These are phyloP conservation scores for Vitis vinifera DNA, from an alignment of 164 flowering plant genomes.

Conservation along the genomic window DNA sequence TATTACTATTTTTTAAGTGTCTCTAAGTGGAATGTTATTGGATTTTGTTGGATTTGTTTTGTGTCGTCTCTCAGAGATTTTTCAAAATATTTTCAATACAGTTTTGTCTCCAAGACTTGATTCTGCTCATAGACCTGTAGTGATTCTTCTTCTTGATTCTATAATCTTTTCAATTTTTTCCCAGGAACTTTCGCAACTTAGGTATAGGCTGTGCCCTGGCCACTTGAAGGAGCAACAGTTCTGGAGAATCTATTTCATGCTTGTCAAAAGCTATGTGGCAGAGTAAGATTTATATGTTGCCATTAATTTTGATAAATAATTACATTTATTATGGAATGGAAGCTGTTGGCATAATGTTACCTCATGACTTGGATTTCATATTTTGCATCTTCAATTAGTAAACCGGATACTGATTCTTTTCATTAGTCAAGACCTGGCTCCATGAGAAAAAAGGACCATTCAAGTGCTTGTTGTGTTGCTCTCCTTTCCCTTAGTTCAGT, in stretches of 20 bases:
- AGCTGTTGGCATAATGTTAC: too few species aligned
- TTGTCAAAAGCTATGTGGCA: conserved; percentile 52
- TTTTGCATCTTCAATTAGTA: too few species aligned
- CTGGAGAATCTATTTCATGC: conserved; percentile 79
- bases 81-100: neutral
- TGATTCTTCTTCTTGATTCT: neutral
- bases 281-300: conserved; percentile 46
- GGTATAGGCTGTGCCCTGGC: conserved; percentile 76
- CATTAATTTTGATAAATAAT: too few species aligned
- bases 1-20: too few species aligned
- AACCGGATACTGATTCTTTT: too few species aligned
- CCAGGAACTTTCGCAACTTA: conserved; percentile 82
- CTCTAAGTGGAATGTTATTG: too few species aligned
- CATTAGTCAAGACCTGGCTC: too few species aligned
- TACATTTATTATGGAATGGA: too few species aligned
- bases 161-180: conserved; percentile 11
- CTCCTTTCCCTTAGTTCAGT: too few species aligned
- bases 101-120: neutral
- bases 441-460: too few species aligned
- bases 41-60: neutral
- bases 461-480: too few species aligned
- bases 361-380: too few species aligned
- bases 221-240: conserved; percentile 71
- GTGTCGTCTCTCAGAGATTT: neutral
- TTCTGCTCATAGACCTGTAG: neutral